Percentiles rank a stretch among this genome's conserved stretches.
Evolutionary conservation across 2,329 filamentous ascomycete genomes (phyloP).

Genomic region (Sporothrix curviconia): DNA sequence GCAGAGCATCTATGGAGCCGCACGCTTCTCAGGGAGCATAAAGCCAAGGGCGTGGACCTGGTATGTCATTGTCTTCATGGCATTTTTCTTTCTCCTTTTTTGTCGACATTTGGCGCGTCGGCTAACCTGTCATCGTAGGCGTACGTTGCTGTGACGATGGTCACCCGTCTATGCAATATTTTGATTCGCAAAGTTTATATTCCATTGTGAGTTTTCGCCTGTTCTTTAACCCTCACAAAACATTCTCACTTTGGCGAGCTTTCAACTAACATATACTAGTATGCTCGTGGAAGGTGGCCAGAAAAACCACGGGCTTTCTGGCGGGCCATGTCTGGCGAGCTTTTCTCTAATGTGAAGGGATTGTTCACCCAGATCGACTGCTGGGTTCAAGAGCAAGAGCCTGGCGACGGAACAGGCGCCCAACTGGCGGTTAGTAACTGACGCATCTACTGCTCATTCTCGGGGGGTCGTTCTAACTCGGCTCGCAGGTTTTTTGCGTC

Average conservation of each 20-base stretch:
- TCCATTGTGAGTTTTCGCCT: constrained; percentile 47
- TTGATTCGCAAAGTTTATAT: constrained; percentile 49
- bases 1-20: constrained; percentile 42
- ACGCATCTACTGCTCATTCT: no score
- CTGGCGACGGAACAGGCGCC: constrained; percentile 42
- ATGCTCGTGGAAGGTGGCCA: constrained; percentile 34
- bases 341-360: constrained; percentile 40
- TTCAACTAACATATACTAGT: constrained; percentile 22
- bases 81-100: neutral
- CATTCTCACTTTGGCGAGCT: neutral
- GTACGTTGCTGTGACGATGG: constrained; percentile 50
- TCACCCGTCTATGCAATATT: constrained; percentile 50
- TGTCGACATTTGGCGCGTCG: neutral
- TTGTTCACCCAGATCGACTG: constrained; percentile 44
- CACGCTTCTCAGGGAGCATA: constrained; percentile 38
- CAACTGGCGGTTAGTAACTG: constrained; percentile 39
- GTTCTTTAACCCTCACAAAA: neutral
- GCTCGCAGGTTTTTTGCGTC: constrained; percentile 45
- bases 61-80: constrained; percentile 27
- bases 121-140: constrained; percentile 29
- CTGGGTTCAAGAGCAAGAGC: constrained; percentile 39
- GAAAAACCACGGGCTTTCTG: constrained; percentile 31
- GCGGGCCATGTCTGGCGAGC: constrained; percentile 34
- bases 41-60: constrained; percentile 42
- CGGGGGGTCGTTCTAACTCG: no score